Conservation (phyloP, 2,329 filamentous ascomycete species). For the Arthrinium phaeospermum region DNA sequence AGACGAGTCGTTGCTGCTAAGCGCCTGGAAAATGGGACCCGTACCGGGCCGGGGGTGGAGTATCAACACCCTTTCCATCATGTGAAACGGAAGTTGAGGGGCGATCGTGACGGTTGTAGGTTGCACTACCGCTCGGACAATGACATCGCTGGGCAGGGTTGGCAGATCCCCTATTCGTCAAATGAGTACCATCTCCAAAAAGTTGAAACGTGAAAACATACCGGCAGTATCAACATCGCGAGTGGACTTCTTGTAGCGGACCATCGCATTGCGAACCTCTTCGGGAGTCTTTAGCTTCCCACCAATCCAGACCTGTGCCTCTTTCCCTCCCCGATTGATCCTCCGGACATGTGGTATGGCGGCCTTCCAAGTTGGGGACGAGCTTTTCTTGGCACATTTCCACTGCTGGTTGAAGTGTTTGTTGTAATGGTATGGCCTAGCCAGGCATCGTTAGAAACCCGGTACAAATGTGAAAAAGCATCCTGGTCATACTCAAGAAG, state of each 20-base stretch:
- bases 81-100: not conserved
- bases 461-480: rapidly evolving
- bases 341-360: not conserved
- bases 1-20: too few relatives aligned
- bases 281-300: not conserved
- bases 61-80: not conserved
- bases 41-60: not conserved
- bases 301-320: not conserved
- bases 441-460: too few relatives aligned
- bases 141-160: not conserved
- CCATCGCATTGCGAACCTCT: not conserved
- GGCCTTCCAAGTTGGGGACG: not conserved
- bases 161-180: not conserved
- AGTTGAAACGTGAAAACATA: not conserved
- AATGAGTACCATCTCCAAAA: not conserved
- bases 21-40: too few relatives aligned
- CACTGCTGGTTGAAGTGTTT: not conserved
- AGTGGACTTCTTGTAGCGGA: not conserved
- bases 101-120: not conserved
- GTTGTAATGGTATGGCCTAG: not conserved
- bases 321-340: not conserved
- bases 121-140: not conserved
- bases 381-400: not conserved
- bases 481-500: not conserved
- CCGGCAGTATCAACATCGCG: not conserved